phyloP scores from a whole-genome alignment of 75 land plant species.

The Pinus albicaulis region DNA sequence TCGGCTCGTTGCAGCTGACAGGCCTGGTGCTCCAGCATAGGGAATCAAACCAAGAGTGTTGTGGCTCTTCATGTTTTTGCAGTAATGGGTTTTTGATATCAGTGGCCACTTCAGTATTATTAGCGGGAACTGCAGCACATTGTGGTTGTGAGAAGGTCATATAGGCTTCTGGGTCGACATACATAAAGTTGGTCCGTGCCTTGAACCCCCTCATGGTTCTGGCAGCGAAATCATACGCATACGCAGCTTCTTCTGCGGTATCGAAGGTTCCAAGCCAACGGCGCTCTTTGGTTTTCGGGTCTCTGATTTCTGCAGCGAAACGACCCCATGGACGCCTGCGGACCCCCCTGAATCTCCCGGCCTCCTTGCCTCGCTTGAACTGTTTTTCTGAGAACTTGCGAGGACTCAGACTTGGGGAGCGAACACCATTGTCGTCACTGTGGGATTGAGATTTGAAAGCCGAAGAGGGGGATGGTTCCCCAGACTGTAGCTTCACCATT shows the following conservation, averaged over 20 bases:
- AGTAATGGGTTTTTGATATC: background rate
- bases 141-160: conserved; percentile 3
- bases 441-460: background rate
- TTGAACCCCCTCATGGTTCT: conserved; percentile 59
- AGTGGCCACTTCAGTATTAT: background rate
- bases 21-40: background rate
- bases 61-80: background rate
- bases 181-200: conserved; percentile 62
- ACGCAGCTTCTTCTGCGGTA: conserved; percentile 68
- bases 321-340: conserved; percentile 77
- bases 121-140: background rate
- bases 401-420: background rate
- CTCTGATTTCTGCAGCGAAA: conserved; percentile 67
- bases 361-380: background rate
- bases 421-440: no score
- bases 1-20: background rate
- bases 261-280: conserved; percentile 73
- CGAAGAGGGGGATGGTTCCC: background rate
- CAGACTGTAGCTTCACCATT: background rate
- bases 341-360: conserved; percentile 52
- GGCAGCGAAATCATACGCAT: conserved; percentile 64
- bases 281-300: conserved; percentile 58
- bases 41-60: background rate
- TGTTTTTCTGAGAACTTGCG: background rate
- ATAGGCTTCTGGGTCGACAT: conserved; percentile 17